A percentile compares a stretch with the other conserved stretches of the same genome.
phyloP scores from a whole-genome alignment of 2,329 filamentous ascomycete species.

The Anthostomella pinea region DNA sequence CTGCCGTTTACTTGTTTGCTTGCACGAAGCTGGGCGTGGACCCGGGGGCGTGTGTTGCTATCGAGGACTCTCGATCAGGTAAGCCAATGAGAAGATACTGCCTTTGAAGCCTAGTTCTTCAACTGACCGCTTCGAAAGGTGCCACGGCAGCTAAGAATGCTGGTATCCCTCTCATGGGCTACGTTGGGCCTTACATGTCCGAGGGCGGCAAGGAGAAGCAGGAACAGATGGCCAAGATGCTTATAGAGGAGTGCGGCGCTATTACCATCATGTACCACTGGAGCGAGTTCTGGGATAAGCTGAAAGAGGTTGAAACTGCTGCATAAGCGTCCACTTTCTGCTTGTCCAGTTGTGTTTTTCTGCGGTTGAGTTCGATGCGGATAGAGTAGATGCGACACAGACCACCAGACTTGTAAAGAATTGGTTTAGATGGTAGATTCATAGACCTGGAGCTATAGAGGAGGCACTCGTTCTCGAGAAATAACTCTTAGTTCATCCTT shows the following conservation, averaged over 20 bases:
- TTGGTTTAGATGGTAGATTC: too few species aligned
- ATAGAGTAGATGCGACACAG: too few species aligned
- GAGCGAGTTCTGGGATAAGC: conserved; percentile 49
- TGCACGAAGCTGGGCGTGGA: conserved; percentile 70
- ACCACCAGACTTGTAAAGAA: too few species aligned
- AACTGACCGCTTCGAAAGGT: conserved; percentile 1
- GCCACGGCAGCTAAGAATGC: conserved; percentile 58
- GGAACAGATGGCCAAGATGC: conserved; percentile 61
- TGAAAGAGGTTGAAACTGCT: conserved; percentile 44
- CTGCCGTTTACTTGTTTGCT: conserved; percentile 80
- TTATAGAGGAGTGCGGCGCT: conserved; percentile 58
- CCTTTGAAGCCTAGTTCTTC: too few species aligned
- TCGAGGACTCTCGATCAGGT: conserved; percentile 69
- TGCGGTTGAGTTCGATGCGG: too few species aligned
- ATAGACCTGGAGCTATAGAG: too few species aligned
- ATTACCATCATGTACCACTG: conserved; percentile 60
- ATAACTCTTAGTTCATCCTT: too few species aligned
- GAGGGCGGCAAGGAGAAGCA: conserved; percentile 49
- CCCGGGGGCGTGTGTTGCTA: conserved; percentile 69
- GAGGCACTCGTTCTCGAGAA: too few species aligned
- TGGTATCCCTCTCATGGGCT: conserved; percentile 77
- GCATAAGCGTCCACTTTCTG: not conserved
- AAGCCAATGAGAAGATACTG: too few species aligned
- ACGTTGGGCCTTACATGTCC: conserved; percentile 72
- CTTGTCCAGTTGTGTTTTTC: too few species aligned